Conservation (phyloP, 2,329 filamentous ascomycete species). For the Hypomyces rosellus region DNA sequence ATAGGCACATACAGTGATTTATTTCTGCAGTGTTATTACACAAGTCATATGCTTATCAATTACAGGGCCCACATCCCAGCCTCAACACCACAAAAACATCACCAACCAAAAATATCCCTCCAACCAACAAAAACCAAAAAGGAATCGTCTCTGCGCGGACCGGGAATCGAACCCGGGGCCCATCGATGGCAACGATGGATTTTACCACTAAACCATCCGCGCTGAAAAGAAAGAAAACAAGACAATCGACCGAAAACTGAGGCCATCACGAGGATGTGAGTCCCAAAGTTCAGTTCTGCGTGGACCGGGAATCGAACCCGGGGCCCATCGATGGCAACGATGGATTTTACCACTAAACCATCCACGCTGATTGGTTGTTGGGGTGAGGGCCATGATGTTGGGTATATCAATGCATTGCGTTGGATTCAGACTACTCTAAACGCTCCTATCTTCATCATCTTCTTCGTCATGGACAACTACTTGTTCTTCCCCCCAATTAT, state of each 20-base stretch:
- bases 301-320: slow-evolving; percentile 29
- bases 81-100: neutral
- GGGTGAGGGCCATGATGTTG: neutral
- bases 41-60: too few species aligned
- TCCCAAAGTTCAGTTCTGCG: slow-evolving; percentile 12
- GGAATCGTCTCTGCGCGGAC: neutral
- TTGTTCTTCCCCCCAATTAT: slow-evolving; percentile 5
- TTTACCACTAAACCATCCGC: slow-evolving; percentile 12
- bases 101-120: neutral
- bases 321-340: slow-evolving; percentile 29
- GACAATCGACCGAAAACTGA: too few species aligned
- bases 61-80: too few species aligned
- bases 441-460: too few species aligned
- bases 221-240: neutral
- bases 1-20: too few species aligned
- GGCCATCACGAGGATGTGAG: too few species aligned
- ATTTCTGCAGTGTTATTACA: too few species aligned
- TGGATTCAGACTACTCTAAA: neutral
- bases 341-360: slow-evolving; percentile 28
- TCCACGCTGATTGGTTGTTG: slow-evolving; percentile 11
- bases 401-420: neutral
- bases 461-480: too few species aligned
- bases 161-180: slow-evolving; percentile 2
- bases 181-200: slow-evolving; percentile 2
- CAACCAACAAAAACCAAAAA: neutral